Evolutionary conservation across 305 asterid species (phyloP), one percentile per base, ranked within the genome.

Genomic region (Fraxinus paxiana): DNA sequence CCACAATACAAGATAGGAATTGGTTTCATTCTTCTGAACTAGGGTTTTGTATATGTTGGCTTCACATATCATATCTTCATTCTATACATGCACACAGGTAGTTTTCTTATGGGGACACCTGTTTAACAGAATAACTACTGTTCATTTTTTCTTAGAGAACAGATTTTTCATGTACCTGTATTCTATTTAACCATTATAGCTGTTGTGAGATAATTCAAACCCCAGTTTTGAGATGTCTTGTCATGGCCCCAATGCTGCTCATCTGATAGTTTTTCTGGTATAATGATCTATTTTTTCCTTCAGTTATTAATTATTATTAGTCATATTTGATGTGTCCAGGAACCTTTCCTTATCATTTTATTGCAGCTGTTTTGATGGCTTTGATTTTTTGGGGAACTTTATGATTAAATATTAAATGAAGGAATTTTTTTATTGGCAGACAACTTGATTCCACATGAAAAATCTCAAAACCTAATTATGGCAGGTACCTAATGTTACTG

Each of bases 401-500:
- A 20, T 69, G 61, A 31, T 34, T 33, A 41, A 26, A 67, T 24
- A 54, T 13, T 9, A 59, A 74, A 2, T 24, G 8, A 33, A 56
- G 35, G 22, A 51, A 8, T 34, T 20, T 9, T 24, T 34, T 65
- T 30, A 5, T 33, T 65, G 46, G 76, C 1, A 79, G 35, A 17
- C 78, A 73, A 77, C 73, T 72, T 43, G 6, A 17, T 78, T 33
- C 43, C 30, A 70, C 59, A 71, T 77, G 26, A 30, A 24, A 74
- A 84, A 79, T 30, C 77, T 63, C 61, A n/a, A 65, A 74, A 24
- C n/a, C 35, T 71, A 43, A 65, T 78, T 67, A 71, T 82, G 37
- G 41, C 87, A 96, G 99, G 92, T 96, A 78, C 98, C 98, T 65
- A 88, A 89, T 89, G 93, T 94, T 54, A 78, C 99, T 76, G 97